Conservation (phyloP, 805 yeast genomes). For the Metschnikowia similis region DNA sequence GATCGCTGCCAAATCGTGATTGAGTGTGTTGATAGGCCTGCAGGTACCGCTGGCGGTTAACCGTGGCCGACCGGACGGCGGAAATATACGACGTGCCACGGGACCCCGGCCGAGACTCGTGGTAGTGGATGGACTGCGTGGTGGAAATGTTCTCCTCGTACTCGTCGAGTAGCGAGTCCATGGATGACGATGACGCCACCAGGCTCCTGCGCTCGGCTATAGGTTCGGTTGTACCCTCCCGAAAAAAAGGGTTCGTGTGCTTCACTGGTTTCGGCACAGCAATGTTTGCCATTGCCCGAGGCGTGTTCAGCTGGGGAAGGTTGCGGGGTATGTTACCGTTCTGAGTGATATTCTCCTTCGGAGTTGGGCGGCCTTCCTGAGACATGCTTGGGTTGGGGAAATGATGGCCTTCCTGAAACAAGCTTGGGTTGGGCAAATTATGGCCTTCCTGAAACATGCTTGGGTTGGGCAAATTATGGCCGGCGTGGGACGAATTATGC, state of each 20-base stretch:
- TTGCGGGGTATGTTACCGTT: neutral
- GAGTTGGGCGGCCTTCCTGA: too few species aligned
- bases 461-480: too few species aligned
- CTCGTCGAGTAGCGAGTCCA: constrained; percentile 42
- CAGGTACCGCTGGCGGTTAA: neutral
- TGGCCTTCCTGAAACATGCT: too few species aligned
- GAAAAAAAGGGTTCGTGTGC: constrained; percentile 1
- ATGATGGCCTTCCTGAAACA: too few species aligned
- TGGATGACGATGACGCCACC: constrained; percentile 19
- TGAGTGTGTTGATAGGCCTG: neutral
- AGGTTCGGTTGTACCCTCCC: neutral
- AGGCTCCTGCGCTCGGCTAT: neutral
- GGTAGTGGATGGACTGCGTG: constrained; percentile 21
- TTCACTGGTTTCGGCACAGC: constrained; percentile 7
- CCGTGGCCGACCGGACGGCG: neutral
- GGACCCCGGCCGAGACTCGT: constrained; percentile 26
- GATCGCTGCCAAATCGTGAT: neutral
- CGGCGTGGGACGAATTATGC: too few species aligned
- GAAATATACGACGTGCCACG: constrained; percentile 23
- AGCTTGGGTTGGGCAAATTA: too few species aligned
- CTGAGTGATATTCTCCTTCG: neutral
- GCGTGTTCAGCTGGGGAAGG: neutral
- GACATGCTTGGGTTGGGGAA: too few species aligned
- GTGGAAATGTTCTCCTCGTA: constrained; percentile 39
- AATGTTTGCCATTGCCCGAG: neutral